Base-by-base conservation (phyloP, 768 basidiomycete genomes). In the Exidia glandulosa region DNA sequence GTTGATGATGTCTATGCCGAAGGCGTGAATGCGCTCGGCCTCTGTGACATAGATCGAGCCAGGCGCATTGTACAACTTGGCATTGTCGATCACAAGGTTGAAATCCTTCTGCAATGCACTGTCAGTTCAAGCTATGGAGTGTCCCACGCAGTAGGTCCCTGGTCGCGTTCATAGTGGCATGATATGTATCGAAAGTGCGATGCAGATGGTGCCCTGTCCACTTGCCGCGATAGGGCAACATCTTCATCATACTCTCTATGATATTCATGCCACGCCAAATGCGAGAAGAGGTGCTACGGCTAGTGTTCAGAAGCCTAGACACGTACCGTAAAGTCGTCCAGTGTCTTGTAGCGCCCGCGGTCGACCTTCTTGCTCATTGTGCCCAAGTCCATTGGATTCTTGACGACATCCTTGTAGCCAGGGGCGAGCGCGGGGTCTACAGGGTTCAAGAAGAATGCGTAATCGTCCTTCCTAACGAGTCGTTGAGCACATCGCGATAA, bases 381-480 rank as follows among this genome's bases (percentile, higher is more conserved):
- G 0, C 89, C 88, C 59, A 98, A 77, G 67, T 97, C 94, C 94
- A 97, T 98, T 6, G 94, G 93, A 23, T 78, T 77, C 65, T 87
- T 85, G 57, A 98, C 82, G 55, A 85, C 74, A 75, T 87, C 83
- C 13, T 74, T 60, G 63, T 87, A 87, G 1, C 83, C 83, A 12
- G 83, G 78, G 0, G 88, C 83, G 63, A 80, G 77, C 2, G 73
- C 69, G 0, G 71, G 69, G 68, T 89, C 78, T 5, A 91, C 89
- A 1, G 88, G 88, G 36, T 71, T 66, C 59, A 90, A 70, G 69
- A 91, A 91, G 71, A 90, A 90, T 2, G 86, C 88, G 76, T 91
- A 91, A 71, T 88, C 87, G 68, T 90, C 89, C 70, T 86, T 90
- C 75, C 89, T 90, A 64, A 4, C 19, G 27, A 55, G 16, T 55